Evolutionary conservation across 2,329 filamentous ascomycete genomes (phyloP).

Genomic region (Ceratocystis destructans): DNA sequence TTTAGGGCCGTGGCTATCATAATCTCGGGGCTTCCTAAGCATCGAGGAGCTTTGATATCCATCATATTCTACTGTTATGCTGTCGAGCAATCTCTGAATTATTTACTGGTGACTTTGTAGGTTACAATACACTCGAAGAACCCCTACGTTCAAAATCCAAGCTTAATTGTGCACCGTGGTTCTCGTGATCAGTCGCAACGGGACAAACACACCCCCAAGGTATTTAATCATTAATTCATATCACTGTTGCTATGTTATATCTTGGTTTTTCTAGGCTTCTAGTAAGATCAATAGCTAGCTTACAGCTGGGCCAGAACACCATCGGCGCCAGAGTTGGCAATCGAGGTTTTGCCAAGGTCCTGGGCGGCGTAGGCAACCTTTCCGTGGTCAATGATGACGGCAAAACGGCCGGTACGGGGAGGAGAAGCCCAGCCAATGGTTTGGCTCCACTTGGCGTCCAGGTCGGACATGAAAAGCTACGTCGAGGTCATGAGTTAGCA

Average conservation of each 20-base stretch:
- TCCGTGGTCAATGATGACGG: slow-evolving; percentile 68
- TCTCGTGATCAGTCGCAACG: neutral
- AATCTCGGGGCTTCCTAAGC: neutral
- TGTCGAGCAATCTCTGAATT: neutral
- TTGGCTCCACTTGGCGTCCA: slow-evolving; percentile 56
- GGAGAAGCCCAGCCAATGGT: slow-evolving; percentile 63
- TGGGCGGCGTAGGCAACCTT: slow-evolving; percentile 70
- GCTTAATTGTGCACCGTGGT: neutral
- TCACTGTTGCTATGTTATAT: slow-evolving; percentile 1
- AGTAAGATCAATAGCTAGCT: slow-evolving; percentile 16
- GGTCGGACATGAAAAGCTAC: slow-evolving; percentile 63
- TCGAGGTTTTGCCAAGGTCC: slow-evolving; percentile 41
- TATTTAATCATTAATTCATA: slow-evolving; percentile 11
- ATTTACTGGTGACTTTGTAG: neutral
- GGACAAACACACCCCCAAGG: neutral
- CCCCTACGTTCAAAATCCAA: no score
- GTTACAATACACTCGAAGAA: neutral
- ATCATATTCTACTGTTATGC: neutral
- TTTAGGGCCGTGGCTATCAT: neutral
- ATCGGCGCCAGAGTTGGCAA: slow-evolving; percentile 39
- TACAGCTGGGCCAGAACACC: slow-evolving; percentile 42
- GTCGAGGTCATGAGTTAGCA: slow-evolving; percentile 15
- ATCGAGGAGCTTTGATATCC: neutral
- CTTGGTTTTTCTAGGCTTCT: neutral
- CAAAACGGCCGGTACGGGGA: slow-evolving; percentile 65